Base-by-base conservation (phyloP, 495 filamentous ascomycete genomes). In the Margaritispora aquatica region DNA sequence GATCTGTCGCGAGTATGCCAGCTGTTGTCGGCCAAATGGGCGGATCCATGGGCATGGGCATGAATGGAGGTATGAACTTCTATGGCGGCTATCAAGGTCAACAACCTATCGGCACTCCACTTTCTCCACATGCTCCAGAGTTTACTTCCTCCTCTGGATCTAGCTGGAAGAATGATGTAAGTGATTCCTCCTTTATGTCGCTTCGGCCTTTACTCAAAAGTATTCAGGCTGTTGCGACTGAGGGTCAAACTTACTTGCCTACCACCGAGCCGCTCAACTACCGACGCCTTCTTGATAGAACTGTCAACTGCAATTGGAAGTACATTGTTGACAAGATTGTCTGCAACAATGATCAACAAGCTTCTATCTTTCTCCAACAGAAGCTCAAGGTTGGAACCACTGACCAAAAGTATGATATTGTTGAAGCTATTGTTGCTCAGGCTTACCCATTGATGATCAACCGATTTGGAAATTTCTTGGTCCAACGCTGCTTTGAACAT, bases 291-390 rank as follows among this genome's bases (percentile, higher is more conserved):
- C 85, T 97, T 34, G 94, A 98, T 69, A 93, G 94, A 64, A 96
- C 91, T 65, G 89, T 96, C 66, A 96, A 87, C 58, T 97, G 92
- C 77, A 94, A 97, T 74, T 98, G 95, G 94, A 96, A 92, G 73
- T 96, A 96, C 68, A 97, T 98, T 63, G 93, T 98, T 36, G 95
- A 97, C 73, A 98, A 97, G 77, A 98, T 98, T 69, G 91, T 97
- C 54, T 96, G 91, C 85, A 96, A 90, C 74, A 97, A 97, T 69
- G 94, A 98, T 66, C 94, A 98, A 69, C 94, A 98, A 73, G 95
- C 94, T 17, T 97, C 95, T 0, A 97, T 98, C 63, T 97, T 98
- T 72, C 75, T 98, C 24, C 94, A 98, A 71, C 95, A 98, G 73
- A 98, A 98, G 77, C 88, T 98, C 59, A 98, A 98, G 75, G 89